Evolutionary conservation across 495 filamentous ascomycete species (phyloP).

Genomic region (Penicillium verhagenii): DNA sequence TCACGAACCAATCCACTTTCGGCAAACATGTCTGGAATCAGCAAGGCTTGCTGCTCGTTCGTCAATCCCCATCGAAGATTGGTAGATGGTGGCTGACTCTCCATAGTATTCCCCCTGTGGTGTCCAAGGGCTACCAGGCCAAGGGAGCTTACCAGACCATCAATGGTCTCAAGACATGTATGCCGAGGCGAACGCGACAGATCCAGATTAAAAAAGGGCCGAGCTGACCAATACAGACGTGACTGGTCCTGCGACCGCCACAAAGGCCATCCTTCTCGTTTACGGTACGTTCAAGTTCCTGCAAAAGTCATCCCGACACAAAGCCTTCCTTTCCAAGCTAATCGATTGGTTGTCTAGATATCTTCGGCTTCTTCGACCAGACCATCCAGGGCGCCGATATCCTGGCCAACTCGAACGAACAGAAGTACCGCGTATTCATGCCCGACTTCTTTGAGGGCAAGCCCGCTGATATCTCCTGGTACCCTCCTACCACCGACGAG

Average conservation of each 20-base stretch:
- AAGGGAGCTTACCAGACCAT: slow-evolving; percentile 62
- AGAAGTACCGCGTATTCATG: slow-evolving; percentile 57
- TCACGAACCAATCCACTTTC: neutral
- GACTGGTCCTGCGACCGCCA: slow-evolving; percentile 50
- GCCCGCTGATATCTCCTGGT: slow-evolving; percentile 49
- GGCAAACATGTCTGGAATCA: slow-evolving; percentile 44
- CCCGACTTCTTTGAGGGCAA: slow-evolving; percentile 58
- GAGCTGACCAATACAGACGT: slow-evolving; percentile 37
- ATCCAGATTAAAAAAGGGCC: neutral
- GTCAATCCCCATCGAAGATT: slow-evolving; percentile 2
- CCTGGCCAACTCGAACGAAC: slow-evolving; percentile 44
- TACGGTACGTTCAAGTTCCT: slow-evolving; percentile 47
- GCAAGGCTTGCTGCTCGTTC: slow-evolving; percentile 50
- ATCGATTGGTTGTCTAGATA: slow-evolving; percentile 30
- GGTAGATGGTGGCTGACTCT: slow-evolving; percentile 1
- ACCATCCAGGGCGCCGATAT: slow-evolving; percentile 59
- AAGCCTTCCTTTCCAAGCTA: neutral
- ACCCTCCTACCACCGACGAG: slow-evolving; percentile 78
- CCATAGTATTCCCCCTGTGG: slow-evolving; percentile 50
- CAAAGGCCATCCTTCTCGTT: slow-evolving; percentile 53
- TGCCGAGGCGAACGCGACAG: slow-evolving; percentile 3
- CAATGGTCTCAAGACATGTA: slow-evolving; percentile 63
- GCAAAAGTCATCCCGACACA: no score
- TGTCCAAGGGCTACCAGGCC: slow-evolving; percentile 54
- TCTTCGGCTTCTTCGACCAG: slow-evolving; percentile 58